These are phyloP conservation scores for Dioscorea zingiberensis DNA, from an alignment of 106 monocot genomes.

Conservation along the genomic window DNA sequence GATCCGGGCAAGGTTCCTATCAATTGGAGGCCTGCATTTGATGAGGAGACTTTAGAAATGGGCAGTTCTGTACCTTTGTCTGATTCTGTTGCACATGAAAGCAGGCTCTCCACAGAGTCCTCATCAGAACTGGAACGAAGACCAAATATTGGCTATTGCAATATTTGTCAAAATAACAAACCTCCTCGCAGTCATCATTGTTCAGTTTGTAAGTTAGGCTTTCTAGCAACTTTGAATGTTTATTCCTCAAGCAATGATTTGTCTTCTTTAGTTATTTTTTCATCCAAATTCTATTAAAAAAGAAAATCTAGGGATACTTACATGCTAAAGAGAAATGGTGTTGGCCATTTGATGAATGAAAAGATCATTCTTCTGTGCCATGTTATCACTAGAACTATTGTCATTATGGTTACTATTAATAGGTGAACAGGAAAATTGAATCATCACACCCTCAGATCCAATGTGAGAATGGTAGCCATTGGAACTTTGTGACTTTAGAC, in stretches of 20 bases:
- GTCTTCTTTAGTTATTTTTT: neutral
- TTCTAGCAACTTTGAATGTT: neutral
- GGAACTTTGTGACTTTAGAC: no score
- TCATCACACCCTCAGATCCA: no score
- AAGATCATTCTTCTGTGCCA: no score
- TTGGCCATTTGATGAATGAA: no score
- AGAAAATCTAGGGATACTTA: no score
- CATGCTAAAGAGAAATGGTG: no score
- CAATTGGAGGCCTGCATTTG: conserved; percentile 56
- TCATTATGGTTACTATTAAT: no score
- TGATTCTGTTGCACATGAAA: conserved; percentile 24
- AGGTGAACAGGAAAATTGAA: no score
- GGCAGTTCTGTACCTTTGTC: conserved; percentile 17
- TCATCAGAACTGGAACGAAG: conserved; percentile 32
- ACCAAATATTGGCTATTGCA: conserved; percentile 46
- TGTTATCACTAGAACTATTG: no score
- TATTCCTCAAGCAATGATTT: neutral
- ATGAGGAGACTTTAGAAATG: conserved; percentile 31
- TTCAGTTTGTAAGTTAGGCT: conserved; percentile 66
- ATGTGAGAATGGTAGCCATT: no score
- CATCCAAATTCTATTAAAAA: no score
- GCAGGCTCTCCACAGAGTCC: conserved; percentile 18
- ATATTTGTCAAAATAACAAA: conserved; percentile 66
- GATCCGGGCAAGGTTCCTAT: conserved; percentile 81
- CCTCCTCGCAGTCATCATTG: conserved; percentile 97